Percentiles rank a stretch among this genome's conserved stretches.
Conservation (phyloP, 352 stramenopile genomes). For the Saprolegnia parasitica region DNA sequence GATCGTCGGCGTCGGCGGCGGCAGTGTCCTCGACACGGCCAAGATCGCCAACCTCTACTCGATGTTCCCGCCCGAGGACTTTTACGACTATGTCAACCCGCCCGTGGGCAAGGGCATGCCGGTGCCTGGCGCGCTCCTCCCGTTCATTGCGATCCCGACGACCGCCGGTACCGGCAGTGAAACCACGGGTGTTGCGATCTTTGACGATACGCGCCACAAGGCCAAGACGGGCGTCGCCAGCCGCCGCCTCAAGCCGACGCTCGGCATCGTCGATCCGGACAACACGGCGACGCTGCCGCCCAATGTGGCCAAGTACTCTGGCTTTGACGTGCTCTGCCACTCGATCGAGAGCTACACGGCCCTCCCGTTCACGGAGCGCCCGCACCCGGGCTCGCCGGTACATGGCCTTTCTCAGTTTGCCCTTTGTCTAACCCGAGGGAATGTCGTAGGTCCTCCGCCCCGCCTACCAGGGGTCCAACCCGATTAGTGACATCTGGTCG, state of each 20-base stretch:
- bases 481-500: slow-evolving; percentile 44
- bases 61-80: slow-evolving; percentile 35
- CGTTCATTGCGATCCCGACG: slow-evolving; percentile 46
- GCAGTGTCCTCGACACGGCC: slow-evolving; percentile 46
- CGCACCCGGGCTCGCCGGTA: slow-evolving; percentile 34
- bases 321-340: slow-evolving; percentile 47
- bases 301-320: slow-evolving; percentile 39
- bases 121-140: slow-evolving; percentile 35
- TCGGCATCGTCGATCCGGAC: slow-evolving; percentile 44
- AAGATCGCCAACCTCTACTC: slow-evolving; percentile 49
- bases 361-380: slow-evolving; percentile 35
- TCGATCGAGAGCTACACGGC: slow-evolving; percentile 46
- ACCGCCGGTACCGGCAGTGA: slow-evolving; percentile 45
- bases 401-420: not conserved
- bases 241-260: slow-evolving; percentile 38
- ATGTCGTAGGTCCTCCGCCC: slow-evolving; percentile 31
- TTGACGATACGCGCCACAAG: slow-evolving; percentile 42
- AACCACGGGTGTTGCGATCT: slow-evolving; percentile 44
- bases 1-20: slow-evolving; percentile 40
- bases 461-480: slow-evolving; percentile 45
- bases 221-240: slow-evolving; percentile 44
- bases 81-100: slow-evolving; percentile 53
- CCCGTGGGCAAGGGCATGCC: slow-evolving; percentile 40
- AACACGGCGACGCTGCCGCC: slow-evolving; percentile 38
- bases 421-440: not conserved